Evolutionary conservation across 331 rosid species (phyloP), one percentile per base, ranked within the genome.

Genomic region (Telfairia occidentalis): DNA sequence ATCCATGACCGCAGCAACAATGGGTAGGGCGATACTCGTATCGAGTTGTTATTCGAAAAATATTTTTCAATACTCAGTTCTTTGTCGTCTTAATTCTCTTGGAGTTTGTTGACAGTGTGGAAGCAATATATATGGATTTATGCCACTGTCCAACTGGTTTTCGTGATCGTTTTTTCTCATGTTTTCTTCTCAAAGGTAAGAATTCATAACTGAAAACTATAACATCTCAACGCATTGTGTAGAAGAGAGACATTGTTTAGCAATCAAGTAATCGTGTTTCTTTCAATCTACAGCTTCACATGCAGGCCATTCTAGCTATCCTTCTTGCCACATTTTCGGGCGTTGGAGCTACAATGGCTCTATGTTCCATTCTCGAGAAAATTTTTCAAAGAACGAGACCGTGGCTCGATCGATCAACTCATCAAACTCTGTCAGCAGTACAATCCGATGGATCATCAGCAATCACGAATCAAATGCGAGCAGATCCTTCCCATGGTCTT

Each of bases 41-140:
- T 73, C 45, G 5, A 37, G 9, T 23, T 5, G 19, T 55, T 50
- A 23, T 45, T 52, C 43, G 2, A 46, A 69, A 67, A 72, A 64
- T 45, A 18, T 19, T 45, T 75, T 76, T 12, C 1, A 9, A 65
- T 37, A 9, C 52, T 21, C 10, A n/a, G n/a, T 38, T 66, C 52
- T 66, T 38, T 19, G 13, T 70, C 42, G 57, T 49, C 55, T 10
- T 73, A 21, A 81, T 79, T 81, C 76, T 79, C 30, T 72, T 63
- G 48, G 81, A 38, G 28, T 59, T 81, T 63, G 49, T 78, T 53
- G 49, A 6, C 76, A 92, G 97, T 88, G 82, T 84, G 75, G 83
- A 90, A 89, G 88, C 84, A 78, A 52, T 84, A 82, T 75, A 89
- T 88, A 74, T 92, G 96, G 97, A 16, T 87, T 83, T 92, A 92